Conservation (phyloP, 768 basidiomycete genomes). For the Lentinula raphanica region DNA sequence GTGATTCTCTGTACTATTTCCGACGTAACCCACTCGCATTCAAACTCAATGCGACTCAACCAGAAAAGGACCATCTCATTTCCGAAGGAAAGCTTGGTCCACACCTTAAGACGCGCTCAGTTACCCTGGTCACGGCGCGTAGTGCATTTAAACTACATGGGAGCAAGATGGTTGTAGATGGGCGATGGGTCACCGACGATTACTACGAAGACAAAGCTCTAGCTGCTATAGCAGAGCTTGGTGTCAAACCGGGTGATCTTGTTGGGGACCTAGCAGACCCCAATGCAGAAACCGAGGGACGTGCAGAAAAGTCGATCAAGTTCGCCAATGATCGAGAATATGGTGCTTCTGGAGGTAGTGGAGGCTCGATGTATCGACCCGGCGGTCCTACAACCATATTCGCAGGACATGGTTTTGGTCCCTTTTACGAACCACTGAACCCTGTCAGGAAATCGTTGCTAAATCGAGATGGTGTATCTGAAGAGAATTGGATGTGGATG, state of each 20-base stretch:
- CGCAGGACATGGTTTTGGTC: constrained; percentile 77
- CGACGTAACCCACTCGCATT: constrained; percentile 85
- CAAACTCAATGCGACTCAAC: constrained; percentile 85
- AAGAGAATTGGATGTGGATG: constrained; percentile 91
- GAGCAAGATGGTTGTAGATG: constrained; percentile 84
- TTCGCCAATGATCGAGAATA: background rate
- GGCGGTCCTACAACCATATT: constrained; percentile 94
- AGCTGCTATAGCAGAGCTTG: constrained; percentile 73
- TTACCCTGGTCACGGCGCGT: constrained; percentile 88
- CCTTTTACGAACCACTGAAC: constrained; percentile 83
- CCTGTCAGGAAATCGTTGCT: constrained; percentile 78
- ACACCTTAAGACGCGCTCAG: constrained; percentile 85
- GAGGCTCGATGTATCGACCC: constrained; percentile 75
- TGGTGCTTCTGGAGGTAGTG: constrained; percentile 38
- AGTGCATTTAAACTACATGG: constrained; percentile 95
- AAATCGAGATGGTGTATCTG: constrained; percentile 73
- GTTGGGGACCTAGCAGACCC: constrained; percentile 83
- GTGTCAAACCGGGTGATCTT: constrained; percentile 74
- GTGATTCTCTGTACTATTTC: constrained; percentile 98
- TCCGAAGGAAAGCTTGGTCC: constrained; percentile 81
- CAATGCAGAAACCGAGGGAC: constrained; percentile 45
- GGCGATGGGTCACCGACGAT: constrained; percentile 90
- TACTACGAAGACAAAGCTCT: constrained; percentile 88
- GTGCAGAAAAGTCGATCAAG: constrained; percentile 33
- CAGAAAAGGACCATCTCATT: constrained; percentile 92